A percentile compares a stretch with the other conserved stretches of the same genome.
Evolutionary conservation across 2,329 filamentous ascomycete species (phyloP).

Genomic region (Fusarium avenaceum): DNA sequence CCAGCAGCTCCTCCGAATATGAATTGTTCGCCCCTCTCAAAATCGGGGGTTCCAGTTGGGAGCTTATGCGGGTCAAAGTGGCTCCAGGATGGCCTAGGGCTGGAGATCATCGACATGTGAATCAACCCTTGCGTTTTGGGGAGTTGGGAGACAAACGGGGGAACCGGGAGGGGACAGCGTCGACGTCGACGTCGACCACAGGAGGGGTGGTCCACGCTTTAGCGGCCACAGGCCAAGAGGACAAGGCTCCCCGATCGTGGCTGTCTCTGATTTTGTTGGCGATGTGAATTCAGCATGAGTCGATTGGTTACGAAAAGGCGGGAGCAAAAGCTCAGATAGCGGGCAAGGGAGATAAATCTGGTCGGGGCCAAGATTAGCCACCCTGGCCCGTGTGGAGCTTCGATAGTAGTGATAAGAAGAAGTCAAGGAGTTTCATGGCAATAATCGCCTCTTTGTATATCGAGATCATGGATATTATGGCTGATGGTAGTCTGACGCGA

Average conservation of each 20-base stretch:
- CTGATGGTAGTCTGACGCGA: constrained; percentile 8
- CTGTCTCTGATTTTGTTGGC: constrained; percentile 38
- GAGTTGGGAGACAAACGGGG: constrained; percentile 26
- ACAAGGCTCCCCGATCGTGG: constrained; percentile 18
- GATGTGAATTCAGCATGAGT: constrained; percentile 38
- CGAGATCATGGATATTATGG: constrained; percentile 5
- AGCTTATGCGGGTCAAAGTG: constrained; percentile 42
- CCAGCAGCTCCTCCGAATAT: neutral
- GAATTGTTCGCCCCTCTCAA: constrained; percentile 23
- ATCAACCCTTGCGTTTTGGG: constrained; percentile 29
- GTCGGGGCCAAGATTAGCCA: constrained; percentile 19
- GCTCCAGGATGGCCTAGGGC: constrained; percentile 41
- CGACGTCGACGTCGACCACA: constrained; percentile 33
- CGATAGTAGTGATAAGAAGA: constrained; percentile 8
- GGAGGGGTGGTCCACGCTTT: constrained; percentile 20
- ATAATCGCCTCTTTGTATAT: constrained; percentile 9
- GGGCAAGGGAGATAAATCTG: constrained; percentile 36
- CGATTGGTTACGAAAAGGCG: constrained; percentile 29
- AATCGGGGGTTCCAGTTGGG: constrained; percentile 40
- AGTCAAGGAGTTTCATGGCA: neutral
- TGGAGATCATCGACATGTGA: constrained; percentile 51
- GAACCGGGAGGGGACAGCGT: constrained; percentile 41
- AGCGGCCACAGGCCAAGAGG: constrained; percentile 14
- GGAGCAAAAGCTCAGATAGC: constrained; percentile 25
- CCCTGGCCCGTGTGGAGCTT: constrained; percentile 35